Conservation (phyloP, 78 protist species). For the slime mould (Dictyostelium discoideum) region DNA sequence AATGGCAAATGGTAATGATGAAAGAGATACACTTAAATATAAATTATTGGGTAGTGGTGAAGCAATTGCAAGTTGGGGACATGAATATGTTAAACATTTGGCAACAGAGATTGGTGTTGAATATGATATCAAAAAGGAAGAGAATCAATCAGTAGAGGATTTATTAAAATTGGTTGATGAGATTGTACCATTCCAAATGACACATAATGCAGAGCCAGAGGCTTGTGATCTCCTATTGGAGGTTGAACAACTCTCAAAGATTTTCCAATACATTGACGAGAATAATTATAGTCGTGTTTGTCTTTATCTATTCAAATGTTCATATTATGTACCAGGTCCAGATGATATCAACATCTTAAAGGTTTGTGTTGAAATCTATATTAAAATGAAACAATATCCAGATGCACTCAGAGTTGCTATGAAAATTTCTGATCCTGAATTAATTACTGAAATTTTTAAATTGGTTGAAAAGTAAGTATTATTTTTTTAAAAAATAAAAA, state of each 20-base stretch:
- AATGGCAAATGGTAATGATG: slow-evolving; percentile 91
- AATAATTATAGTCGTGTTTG: slow-evolving; percentile 89
- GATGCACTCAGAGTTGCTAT: slow-evolving; percentile 70
- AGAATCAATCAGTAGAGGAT: slow-evolving; percentile 51
- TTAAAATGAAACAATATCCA: slow-evolving; percentile 73
- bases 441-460: slow-evolving; percentile 46
- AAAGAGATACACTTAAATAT: slow-evolving; percentile 84
- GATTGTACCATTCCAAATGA: slow-evolving; percentile 93
- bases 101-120: slow-evolving; percentile 90
- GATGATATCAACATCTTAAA: slow-evolving; percentile 83
- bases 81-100: slow-evolving; percentile 94
- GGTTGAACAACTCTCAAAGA: slow-evolving; percentile 68
- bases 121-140: slow-evolving; percentile 71
- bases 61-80: slow-evolving; percentile 96
- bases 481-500: no score
- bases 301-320: slow-evolving; percentile 89
- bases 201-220: slow-evolving; percentile 96
- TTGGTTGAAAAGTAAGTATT: slow-evolving; percentile 64
- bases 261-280: slow-evolving; percentile 80
- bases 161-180: slow-evolving; percentile 78
- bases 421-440: slow-evolving; percentile 38
- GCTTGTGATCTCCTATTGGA: slow-evolving; percentile 98
- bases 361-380: slow-evolving; percentile 67
- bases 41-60: slow-evolving; percentile 87
- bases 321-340: slow-evolving; percentile 92